phyloP scores from a whole-genome alignment of 192 early-diverging fungal genomes.

The Haplosporangium gracile region DNA sequence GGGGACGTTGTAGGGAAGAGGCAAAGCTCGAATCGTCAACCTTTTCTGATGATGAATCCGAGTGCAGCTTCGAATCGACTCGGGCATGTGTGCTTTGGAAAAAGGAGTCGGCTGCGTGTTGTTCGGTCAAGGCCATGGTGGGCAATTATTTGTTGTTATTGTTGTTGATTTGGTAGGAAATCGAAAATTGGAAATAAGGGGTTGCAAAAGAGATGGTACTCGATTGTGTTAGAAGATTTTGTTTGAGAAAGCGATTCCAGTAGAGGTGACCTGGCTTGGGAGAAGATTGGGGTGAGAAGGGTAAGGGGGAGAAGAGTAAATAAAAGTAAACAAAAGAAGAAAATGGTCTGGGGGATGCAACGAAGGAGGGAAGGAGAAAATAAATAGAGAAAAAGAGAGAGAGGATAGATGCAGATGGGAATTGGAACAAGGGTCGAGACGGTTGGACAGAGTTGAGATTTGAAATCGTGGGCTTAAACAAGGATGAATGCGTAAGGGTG shows the following conservation, averaged over 20 bases:
- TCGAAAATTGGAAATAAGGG: neutral
- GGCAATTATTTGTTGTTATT: neutral
- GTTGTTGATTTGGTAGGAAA: neutral
- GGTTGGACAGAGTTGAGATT: neutral
- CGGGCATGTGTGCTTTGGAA: conserved; percentile 43
- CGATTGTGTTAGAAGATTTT: neutral
- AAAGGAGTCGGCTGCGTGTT: conserved; percentile 29
- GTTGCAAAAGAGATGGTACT: neutral
- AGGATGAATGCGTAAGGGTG: neutral
- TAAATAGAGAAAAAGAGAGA: neutral
- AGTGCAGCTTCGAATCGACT: conserved; percentile 48
- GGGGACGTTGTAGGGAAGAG: conserved; percentile 24
- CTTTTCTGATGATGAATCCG: conserved; percentile 40
- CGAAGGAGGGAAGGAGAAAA: conserved; percentile 14
- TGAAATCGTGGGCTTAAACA: neutral
- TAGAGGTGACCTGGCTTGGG: too few species aligned
- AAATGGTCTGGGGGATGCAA: conserved; percentile 13
- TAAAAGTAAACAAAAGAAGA: conserved; percentile 15
- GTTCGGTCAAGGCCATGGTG: conserved; percentile 47
- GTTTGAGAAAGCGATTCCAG: too few species aligned
- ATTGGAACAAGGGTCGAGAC: neutral
- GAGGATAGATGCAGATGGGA: neutral
- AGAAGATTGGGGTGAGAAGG: neutral
- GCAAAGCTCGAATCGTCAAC: conserved; percentile 17
- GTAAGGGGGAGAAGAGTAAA: neutral